Base-by-base conservation (phyloP, 2,329 filamentous ascomycete species). In the Didymellaceae sp. region DNA sequence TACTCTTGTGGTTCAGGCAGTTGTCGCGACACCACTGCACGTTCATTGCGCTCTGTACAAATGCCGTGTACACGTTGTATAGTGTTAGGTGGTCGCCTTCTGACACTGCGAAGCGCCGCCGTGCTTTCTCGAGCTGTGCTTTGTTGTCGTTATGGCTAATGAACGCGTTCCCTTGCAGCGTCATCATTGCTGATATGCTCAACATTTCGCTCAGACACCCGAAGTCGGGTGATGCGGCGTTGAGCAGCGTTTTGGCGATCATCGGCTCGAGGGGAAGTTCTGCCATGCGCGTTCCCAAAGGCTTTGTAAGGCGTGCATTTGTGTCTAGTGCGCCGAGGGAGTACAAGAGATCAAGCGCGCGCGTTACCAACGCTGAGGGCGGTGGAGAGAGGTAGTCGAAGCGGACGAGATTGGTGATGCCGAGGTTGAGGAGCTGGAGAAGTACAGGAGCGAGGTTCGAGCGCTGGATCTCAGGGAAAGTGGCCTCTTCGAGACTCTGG, bases 31-130 rank as follows among this genome's bases (percentile, higher is more conserved):
- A 97, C 81, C 95, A 99, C 57, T 86, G 86, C 1, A 88, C 77
- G 54, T 95, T 90, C 68, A 86, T 87, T 2, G 91, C 92, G 54
- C 86, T 89, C 1, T 87, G 90, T 40, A 93, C 79, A 66, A 97
- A 97, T 0, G 90, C 85, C 67, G 92, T 88, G 68, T 94, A 97
- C n/a, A 92, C 89, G 64, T 99, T 97, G 31, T 97, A 81, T 9
- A 97, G 82, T 1, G 92, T 97, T 18, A 97, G 75, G 64, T 97
- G 93, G 63, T 99, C 94, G 1, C 94, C 94, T 76, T 97, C 92
- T 54, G 95, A 90, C 6, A 87, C 92, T 0, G 93, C 90, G 66
- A 97, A 97, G 65, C 88, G 90, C 38, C 90, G 82, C 37, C 89
- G 82, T 21, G 86, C 84, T 16, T 82, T 86, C 67, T 96, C 91